Evolutionary conservation across 495 filamentous ascomycete species (phyloP).

Genomic region (Podospora pseudoanserina): DNA sequence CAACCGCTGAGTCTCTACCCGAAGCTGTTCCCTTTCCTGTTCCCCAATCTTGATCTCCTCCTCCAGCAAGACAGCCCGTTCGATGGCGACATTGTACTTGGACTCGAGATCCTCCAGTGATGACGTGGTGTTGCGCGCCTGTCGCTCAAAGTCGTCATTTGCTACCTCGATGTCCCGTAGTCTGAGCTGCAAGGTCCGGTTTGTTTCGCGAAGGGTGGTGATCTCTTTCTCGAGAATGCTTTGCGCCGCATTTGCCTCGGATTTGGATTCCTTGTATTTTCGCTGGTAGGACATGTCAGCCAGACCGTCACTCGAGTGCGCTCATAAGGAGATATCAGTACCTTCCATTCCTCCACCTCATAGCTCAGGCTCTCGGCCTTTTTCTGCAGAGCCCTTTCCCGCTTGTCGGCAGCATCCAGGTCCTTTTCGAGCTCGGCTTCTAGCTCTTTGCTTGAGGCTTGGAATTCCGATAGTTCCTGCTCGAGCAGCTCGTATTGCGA

Average conservation of each 20-base stretch:
- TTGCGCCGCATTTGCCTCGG: conserved; percentile 77
- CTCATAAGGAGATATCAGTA: conserved; percentile 39
- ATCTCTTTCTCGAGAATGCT: conserved; percentile 92
- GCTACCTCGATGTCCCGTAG: conserved; percentile 93
- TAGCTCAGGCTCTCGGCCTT: conserved; percentile 80
- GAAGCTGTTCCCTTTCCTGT: conserved; percentile 78
- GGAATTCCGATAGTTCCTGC: conserved; percentile 88
- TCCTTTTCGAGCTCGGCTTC: conserved; percentile 96
- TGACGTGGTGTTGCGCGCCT: conserved; percentile 88
- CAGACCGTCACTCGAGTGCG: conserved; percentile 9
- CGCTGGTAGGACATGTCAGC: conserved; percentile 51
- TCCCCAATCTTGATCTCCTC: conserved; percentile 89
- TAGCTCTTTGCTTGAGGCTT: conserved; percentile 86
- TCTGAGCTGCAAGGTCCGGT: conserved; percentile 73
- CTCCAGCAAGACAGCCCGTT: conserved; percentile 87
- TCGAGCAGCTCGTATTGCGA: conserved; percentile 91
- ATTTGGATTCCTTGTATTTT: conserved; percentile 94
- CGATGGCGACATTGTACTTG: conserved; percentile 92
- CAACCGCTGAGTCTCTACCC: conserved; percentile 84
- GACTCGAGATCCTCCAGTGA: conserved; percentile 95
- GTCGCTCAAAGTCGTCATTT: conserved; percentile 96
- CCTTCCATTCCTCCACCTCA: conserved; percentile 98
- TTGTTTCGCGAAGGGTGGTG: conserved; percentile 78
- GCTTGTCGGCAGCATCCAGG: conserved; percentile 89
- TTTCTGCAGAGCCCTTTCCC: conserved; percentile 77